These are phyloP conservation scores for Mediolabrus comicus DNA, from an alignment of 108 stramenopile genomes.

Conservation along the genomic window DNA sequence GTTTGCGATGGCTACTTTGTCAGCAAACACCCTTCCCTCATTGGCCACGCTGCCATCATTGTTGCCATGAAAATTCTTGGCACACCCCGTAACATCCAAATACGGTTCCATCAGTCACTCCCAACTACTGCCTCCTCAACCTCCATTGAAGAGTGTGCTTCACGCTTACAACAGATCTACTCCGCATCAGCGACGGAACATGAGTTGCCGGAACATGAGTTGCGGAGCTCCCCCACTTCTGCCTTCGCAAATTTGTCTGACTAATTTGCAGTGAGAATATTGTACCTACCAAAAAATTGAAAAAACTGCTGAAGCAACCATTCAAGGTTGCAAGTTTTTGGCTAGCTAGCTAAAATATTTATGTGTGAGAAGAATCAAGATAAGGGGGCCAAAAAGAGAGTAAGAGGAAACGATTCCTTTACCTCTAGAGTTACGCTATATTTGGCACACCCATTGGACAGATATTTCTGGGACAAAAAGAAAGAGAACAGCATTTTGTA, in stretches of 20 bases:
- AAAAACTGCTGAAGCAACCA: too few relatives aligned
- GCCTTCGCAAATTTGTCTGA: too few relatives aligned
- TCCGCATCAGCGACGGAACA: background rate
- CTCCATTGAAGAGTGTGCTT: background rate
- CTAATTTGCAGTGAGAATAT: too few relatives aligned
- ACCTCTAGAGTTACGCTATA: background rate
- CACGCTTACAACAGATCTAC: background rate
- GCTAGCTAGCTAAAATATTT: too few relatives aligned
- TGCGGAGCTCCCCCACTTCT: background rate
- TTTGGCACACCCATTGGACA: background rate
- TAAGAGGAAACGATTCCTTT: too few relatives aligned
- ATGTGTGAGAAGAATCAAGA: too few relatives aligned
- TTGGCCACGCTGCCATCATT: slow-evolving; percentile 17
- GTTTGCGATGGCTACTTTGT: slow-evolving; percentile 11
- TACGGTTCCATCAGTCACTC: background rate
- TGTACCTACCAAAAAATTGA: too few relatives aligned
- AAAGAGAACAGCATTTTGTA: too few relatives aligned
- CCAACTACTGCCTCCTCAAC: background rate
- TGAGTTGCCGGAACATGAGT: background rate
- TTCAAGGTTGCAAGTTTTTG: too few relatives aligned
- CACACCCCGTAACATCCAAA: background rate
- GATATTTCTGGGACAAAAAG: background rate
- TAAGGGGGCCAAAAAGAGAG: too few relatives aligned
- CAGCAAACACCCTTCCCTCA: slow-evolving; percentile 8
- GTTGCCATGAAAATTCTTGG: slow-evolving; percentile 7